Evolutionary conservation across 2,329 filamentous ascomycete genomes (phyloP).

Genomic region (Dothistroma pini): DNA sequence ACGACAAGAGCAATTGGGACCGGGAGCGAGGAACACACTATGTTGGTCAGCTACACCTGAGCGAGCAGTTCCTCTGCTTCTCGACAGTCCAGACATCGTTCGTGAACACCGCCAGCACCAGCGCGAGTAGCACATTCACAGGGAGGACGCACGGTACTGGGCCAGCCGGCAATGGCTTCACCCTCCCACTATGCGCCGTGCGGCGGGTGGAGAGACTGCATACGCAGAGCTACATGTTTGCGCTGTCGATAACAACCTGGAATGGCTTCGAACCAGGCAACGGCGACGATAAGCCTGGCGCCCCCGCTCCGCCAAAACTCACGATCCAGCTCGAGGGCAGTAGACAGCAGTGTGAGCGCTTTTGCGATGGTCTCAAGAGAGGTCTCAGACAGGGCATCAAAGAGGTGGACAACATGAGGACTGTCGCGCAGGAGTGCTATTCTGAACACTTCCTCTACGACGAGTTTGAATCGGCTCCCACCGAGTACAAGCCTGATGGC

Average conservation of each 20-base stretch:
- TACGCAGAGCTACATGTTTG: conserved; percentile 88
- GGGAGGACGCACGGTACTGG: conserved; percentile 91
- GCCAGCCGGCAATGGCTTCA: conserved; percentile 93
- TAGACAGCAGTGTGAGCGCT: conserved; percentile 84
- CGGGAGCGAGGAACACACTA: conserved; percentile 66
- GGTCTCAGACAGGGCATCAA: conserved; percentile 82
- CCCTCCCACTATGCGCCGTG: conserved; percentile 85
- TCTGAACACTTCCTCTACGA: conserved; percentile 65
- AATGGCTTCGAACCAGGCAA: conserved; percentile 63
- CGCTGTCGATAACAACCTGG: conserved; percentile 92
- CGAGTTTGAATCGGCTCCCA: conserved; percentile 38
- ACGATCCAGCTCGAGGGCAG: conserved; percentile 89
- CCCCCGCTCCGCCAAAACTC: conserved; percentile 74
- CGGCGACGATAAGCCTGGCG: conserved; percentile 38
- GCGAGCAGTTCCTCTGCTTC: conserved; percentile 94
- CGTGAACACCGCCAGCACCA: conserved; percentile 70
- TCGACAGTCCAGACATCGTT: conserved; percentile 91
- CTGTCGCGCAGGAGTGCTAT: conserved; percentile 80
- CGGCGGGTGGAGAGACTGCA: conserved; percentile 88
- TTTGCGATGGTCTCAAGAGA: conserved; percentile 93
- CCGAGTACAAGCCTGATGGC: conserved; percentile 47
- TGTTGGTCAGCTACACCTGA: conserved; percentile 86
- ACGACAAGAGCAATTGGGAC: conserved; percentile 63
- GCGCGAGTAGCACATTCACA: conserved; percentile 78
- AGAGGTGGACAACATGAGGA: conserved; percentile 78